Conservation (phyloP, 257 asterid genomes). For the Thymus quinquecostatus region DNA sequence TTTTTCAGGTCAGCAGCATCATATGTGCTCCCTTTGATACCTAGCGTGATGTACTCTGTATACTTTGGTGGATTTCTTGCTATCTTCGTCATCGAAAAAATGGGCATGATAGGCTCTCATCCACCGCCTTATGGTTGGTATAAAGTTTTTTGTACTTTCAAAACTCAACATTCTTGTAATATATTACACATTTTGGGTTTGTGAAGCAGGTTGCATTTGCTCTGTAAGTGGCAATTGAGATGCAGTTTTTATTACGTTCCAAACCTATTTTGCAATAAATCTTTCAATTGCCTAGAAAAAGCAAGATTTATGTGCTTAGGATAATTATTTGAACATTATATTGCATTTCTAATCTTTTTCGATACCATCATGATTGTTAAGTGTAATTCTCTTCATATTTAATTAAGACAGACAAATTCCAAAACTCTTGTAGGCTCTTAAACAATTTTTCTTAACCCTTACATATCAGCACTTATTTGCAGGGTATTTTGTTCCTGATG, state of each 20-base stretch:
- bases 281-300: slow-evolving; percentile 1
- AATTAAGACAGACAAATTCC: slow-evolving; percentile 13
- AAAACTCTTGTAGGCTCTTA: slow-evolving; percentile 2
- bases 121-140: slow-evolving; percentile 94
- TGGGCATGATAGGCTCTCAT: slow-evolving; percentile 93
- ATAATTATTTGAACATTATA: slow-evolving; percentile 8
- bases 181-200: slow-evolving; percentile 25
- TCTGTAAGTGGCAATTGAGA: neutral
- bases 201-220: slow-evolving; percentile 1
- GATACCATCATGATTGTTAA: slow-evolving; percentile 25
- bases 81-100: slow-evolving; percentile 86
- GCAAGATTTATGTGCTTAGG: slow-evolving; percentile 12
- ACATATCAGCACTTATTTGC: slow-evolving; percentile 39
- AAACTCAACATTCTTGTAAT: slow-evolving; percentile 8
- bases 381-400: neutral
- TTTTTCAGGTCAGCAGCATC: slow-evolving; percentile 78
- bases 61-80: slow-evolving; percentile 94
- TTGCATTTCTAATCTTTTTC: slow-evolving; percentile 19
- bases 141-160: slow-evolving; percentile 21
- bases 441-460: slow-evolving; percentile 22
- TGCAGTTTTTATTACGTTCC: slow-evolving; percentile 5
- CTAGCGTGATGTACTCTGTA: slow-evolving; percentile 72
- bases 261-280: neutral
- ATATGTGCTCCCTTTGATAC: slow-evolving; percentile 75
- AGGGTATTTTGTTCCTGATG: slow-evolving; percentile 91